A percentile compares a stretch with the other conserved stretches of the same genome.
Evolutionary conservation across 2,329 filamentous ascomycete species (phyloP).

Genomic region (Cladophialophora chaetospira): DNA sequence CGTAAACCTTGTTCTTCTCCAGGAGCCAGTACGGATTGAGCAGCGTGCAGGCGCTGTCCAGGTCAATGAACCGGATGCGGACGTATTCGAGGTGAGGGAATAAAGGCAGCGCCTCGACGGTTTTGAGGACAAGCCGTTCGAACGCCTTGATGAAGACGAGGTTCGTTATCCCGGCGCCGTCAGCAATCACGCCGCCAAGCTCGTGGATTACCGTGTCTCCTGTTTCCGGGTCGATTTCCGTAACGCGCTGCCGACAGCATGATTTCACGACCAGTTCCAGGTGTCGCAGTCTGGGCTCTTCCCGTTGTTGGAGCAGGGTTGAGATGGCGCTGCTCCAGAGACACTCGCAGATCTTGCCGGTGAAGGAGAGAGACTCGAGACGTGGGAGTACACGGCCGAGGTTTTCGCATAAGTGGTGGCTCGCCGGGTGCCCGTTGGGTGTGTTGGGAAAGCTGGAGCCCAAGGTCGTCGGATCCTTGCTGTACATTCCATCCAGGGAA

Average conservation of each 20-base stretch:
- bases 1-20: conserved; percentile 61
- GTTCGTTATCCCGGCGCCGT: conserved; percentile 71
- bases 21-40: conserved; percentile 74
- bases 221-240: conserved; percentile 27
- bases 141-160: conserved; percentile 72
- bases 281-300: conserved; percentile 55
- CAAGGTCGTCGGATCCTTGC: conserved; percentile 53
- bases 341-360: conserved; percentile 69
- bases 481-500: conserved; percentile 71
- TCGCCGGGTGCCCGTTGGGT: not conserved
- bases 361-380: conserved; percentile 70
- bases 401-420: conserved; percentile 65
- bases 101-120: conserved; percentile 59
- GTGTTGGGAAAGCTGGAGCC: conserved; percentile 44
- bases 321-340: conserved; percentile 65
- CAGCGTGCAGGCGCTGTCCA: conserved; percentile 70
- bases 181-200: conserved; percentile 50
- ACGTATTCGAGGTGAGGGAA: conserved; percentile 64
- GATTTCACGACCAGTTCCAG: conserved; percentile 75
- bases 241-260: conserved; percentile 59
- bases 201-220: conserved; percentile 29
- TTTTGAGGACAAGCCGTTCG: conserved; percentile 66
- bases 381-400: conserved; percentile 63
- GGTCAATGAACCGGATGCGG: conserved; percentile 73
- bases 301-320: conserved; percentile 50